Conservation (phyloP, 352 stramenopile genomes). For the Phytopythium oedochilum region DNA sequence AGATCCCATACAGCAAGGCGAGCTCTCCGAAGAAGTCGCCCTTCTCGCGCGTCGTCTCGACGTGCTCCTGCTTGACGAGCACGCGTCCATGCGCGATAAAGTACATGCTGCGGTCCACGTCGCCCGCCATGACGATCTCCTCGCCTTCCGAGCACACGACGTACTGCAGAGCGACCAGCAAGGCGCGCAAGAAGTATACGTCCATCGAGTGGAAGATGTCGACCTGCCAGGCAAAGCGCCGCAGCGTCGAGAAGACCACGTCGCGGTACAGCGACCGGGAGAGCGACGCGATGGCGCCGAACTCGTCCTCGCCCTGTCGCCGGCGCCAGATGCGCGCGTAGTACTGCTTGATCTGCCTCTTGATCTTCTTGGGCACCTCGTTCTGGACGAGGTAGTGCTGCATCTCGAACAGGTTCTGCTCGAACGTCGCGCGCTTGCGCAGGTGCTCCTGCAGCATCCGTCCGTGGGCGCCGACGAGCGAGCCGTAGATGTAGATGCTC, state of each 20-base stretch:
- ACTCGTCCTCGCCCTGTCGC: conserved; percentile 48
- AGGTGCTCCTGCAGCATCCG: conserved; percentile 46
- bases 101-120: conserved; percentile 79
- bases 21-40: conserved; percentile 64
- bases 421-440: conserved; percentile 43
- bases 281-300: conserved; percentile 35
- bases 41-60: conserved; percentile 40
- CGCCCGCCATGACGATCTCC: conserved; percentile 61
- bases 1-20: conserved; percentile 52
- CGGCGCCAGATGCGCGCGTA: conserved; percentile 59
- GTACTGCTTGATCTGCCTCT: conserved; percentile 69
- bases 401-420: conserved; percentile 58
- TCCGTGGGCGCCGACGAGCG: conserved; percentile 51
- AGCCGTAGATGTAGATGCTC: conserved; percentile 72
- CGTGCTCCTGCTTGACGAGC: conserved; percentile 46
- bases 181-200: conserved; percentile 48
- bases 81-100: conserved; percentile 64
- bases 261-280: conserved; percentile 55
- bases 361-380: conserved; percentile 55
- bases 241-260: conserved; percentile 48
- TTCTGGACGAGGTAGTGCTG: conserved; percentile 73
- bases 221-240: conserved; percentile 46
- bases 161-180: conserved; percentile 53
- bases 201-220: conserved; percentile 45
- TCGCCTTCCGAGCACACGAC: conserved; percentile 62